These are phyloP conservation scores for Solanum dulcamara DNA, from an alignment of 257 asterid species.

Conservation along the genomic window DNA sequence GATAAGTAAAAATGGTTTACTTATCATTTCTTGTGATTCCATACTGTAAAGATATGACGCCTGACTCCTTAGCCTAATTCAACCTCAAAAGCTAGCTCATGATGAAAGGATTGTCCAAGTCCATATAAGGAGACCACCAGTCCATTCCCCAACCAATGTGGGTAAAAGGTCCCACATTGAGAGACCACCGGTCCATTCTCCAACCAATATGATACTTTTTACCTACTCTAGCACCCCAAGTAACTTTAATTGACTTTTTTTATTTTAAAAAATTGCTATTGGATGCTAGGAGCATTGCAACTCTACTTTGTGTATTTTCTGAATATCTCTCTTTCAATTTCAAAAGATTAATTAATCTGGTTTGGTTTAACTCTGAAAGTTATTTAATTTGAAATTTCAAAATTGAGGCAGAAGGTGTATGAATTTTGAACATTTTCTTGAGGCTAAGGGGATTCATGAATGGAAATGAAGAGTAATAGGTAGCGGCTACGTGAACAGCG, in stretches of 20 bases:
- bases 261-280: neutral
- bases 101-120: no score
- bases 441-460: neutral
- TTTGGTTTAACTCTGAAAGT: neutral
- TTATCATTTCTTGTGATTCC: no score
- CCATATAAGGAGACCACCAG: no score
- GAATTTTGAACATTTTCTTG: neutral
- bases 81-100: no score
- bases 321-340: neutral
- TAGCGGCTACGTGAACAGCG: neutral
- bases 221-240: no score
- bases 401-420: neutral
- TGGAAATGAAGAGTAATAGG: neutral
- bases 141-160: no score
- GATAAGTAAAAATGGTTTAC: no score
- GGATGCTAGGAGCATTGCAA: neutral
- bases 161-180: no score
- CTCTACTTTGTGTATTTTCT: neutral
- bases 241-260: neutral
- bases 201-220: no score
- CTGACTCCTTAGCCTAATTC: no score
- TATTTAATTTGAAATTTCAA: neutral
- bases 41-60: no score
- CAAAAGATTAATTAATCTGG: neutral
- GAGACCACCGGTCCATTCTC: no score